phyloP scores from a whole-genome alignment of 2,329 filamentous ascomycete species.

The Torrubiellomyces zombiae region DNA sequence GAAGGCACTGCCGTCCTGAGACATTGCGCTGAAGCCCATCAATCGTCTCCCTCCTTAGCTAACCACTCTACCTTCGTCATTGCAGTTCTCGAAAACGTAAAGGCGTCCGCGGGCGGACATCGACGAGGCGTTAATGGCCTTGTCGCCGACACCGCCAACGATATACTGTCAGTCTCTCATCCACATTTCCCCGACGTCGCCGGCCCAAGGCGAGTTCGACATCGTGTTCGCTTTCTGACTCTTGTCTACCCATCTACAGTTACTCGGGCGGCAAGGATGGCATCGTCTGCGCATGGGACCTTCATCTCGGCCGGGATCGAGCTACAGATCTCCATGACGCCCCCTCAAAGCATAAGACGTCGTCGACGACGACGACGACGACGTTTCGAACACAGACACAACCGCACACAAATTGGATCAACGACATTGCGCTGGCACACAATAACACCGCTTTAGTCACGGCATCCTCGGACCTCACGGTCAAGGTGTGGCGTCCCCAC shows the following conservation, averaged over 20 bases:
- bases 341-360: constrained; percentile 12
- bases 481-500: constrained; percentile 79
- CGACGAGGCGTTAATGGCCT: constrained; percentile 89
- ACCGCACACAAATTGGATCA: constrained; percentile 92
- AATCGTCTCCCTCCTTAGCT: constrained; percentile 1
- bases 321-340: constrained; percentile 11
- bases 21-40: background rate
- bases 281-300: constrained; percentile 88
- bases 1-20: too few relatives aligned
- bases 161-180: constrained; percentile 55
- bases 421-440: constrained; percentile 71
- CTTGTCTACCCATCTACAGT: constrained; percentile 25
- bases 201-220: too few relatives aligned
- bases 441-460: constrained; percentile 68
- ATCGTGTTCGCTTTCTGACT: too few relatives aligned
- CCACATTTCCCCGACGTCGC: constrained; percentile 6
- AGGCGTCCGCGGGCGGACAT: constrained; percentile 57
- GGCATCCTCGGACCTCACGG: constrained; percentile 82
- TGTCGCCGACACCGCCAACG: constrained; percentile 66
- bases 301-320: constrained; percentile 49
- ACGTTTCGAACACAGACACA: constrained; percentile 44
- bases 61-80: constrained; percentile 1
- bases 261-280: constrained; percentile 95
- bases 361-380: constrained; percentile 32
- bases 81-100: constrained; percentile 41